Evolutionary conservation across 805 yeast genomes (phyloP).

Genomic region (Candida wancherniae): DNA sequence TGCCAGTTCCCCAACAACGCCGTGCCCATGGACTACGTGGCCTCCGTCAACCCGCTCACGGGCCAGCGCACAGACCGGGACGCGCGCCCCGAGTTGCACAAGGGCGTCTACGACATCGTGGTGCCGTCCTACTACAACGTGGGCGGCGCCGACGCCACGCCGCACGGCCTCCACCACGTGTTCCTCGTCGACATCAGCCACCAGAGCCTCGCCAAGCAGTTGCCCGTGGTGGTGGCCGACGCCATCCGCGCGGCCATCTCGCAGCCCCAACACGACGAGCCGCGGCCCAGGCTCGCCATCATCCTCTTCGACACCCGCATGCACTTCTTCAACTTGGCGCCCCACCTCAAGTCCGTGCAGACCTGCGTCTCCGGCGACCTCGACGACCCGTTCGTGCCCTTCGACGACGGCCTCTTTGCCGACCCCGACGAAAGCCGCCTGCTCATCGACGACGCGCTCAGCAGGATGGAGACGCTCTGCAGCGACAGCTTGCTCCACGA

Average conservation of each 20-base stretch:
- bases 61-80: conserved; percentile 61
- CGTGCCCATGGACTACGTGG: conserved; percentile 61
- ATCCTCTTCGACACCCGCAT: conserved; percentile 70
- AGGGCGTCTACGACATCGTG: conserved; percentile 79
- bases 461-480: conserved; percentile 47
- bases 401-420: conserved; percentile 70
- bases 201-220: conserved; percentile 52
- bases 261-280: conserved; percentile 19
- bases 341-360: conserved; percentile 51
- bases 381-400: conserved; percentile 78
- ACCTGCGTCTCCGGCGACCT: conserved; percentile 64
- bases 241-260: conserved; percentile 59
- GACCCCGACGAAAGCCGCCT: conserved; percentile 64
- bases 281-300: conserved; percentile 42
- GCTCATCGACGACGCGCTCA: conserved; percentile 64
- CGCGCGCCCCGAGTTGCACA: conserved; percentile 68
- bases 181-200: conserved; percentile 68
- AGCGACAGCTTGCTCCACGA: conserved; percentile 36
- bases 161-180: conserved; percentile 55
- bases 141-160: conserved; percentile 29
- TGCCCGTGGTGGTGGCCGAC: conserved; percentile 62
- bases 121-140: conserved; percentile 73
- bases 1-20: conserved; percentile 69
- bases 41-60: conserved; percentile 52
- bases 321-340: conserved; percentile 66